Base-by-base conservation (phyloP, 2,329 filamentous ascomycete species). In the Penicillium rolfsii region DNA sequence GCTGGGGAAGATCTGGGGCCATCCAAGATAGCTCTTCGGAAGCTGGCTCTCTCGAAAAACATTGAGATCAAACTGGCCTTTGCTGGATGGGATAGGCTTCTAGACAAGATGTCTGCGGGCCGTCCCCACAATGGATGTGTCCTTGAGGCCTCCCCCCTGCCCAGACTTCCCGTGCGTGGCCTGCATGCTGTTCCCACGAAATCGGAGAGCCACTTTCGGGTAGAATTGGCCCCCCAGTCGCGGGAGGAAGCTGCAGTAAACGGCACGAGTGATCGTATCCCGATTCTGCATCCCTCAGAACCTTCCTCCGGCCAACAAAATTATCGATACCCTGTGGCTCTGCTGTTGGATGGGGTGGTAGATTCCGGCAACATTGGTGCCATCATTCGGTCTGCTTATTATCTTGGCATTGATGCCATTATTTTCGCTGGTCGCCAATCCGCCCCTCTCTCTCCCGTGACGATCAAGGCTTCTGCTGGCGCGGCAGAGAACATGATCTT, bases 361-460 rank as follows among this genome's bases (percentile, higher is more conserved):
- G 94, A 99, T 71, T 90, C 93, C 0, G 93, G 91, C 28, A 99
- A 99, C 72, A 81, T 98, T 0, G 95, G 95, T 45, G 92, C 89
- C 24, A 94, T 98, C 61, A 83, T 98, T 46, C 90, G 95, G 38
- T 91, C 91, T 5, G 92, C 93, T 2, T 90, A 91, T 71, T 98
- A 95, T 75, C 85, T 98, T n/a, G 94, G 94, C 24, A 89, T 91
- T 5, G 91, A 93, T 58, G 93, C 91, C 4, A 85, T 99, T 22
- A 87, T 87, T 2, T 87, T 96, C 57, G 91, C 91, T 2, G 87
- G 84, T 33, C 85, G 87, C 61, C 89, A 87, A 69, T 91, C 89
- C 16, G 90, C 93, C 0, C 84, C 87, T 0, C 81, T 97, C 62
- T 90, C 89, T 7, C 84, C 92, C 0, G 85, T 93, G 8, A 88